phyloP scores from a whole-genome alignment of 2,329 filamentous ascomycete species.

The Pestalotiopsis sp. region DNA sequence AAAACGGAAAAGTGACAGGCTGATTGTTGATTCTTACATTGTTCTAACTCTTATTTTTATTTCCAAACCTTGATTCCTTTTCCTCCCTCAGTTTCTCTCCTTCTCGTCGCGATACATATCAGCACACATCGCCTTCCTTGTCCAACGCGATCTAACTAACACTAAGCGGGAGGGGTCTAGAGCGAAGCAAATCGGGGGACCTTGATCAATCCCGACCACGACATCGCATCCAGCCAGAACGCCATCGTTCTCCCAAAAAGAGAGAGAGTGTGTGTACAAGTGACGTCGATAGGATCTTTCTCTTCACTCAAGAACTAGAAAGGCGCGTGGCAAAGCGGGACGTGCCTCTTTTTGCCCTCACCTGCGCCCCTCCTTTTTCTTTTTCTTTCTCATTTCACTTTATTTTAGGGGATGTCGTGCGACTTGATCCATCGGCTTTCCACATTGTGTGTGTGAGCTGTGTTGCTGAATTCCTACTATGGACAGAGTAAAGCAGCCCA shows the following conservation, averaged over 20 bases:
- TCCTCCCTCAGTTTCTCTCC: not conserved
- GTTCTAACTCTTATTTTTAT: not conserved
- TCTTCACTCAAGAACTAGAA: not conserved
- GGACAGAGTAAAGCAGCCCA: no score
- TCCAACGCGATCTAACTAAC: no score
- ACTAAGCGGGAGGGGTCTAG: no score
- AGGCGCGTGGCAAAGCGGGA: not conserved
- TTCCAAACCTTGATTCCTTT: not conserved
- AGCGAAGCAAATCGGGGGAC: no score
- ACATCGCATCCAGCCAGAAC: no score
- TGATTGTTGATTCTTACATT: not conserved
- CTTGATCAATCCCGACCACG: no score
- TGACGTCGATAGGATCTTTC: no score
- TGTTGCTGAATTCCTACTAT: no score
- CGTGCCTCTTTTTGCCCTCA: not conserved
- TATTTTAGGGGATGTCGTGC: not conserved
- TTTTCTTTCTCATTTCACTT: not conserved
- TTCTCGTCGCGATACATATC: not conserved
- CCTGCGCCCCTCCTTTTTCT: not conserved
- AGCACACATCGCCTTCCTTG: no score
- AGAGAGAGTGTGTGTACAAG: no score
- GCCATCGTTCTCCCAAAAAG: no score
- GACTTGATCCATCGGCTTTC: slow-evolving; percentile 10
- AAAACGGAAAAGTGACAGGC: not conserved
- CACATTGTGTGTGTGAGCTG: not conserved